Base-by-base conservation (phyloP, 208 protist genomes). In the Strigomonas culicis region DNA sequence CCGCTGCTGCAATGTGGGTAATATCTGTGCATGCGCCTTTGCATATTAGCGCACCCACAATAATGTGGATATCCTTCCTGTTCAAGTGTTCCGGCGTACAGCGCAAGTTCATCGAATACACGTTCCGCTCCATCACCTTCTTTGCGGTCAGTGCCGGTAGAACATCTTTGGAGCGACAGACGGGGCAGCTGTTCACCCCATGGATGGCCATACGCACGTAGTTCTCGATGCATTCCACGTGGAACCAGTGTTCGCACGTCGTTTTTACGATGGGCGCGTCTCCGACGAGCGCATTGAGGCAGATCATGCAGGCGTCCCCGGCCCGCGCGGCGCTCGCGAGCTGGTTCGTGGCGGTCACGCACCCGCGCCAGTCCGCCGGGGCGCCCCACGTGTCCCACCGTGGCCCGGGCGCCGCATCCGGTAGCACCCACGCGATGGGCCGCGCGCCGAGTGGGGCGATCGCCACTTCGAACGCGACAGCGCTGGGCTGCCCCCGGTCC, bases 241-340 rank as follows among this genome's bases (percentile, higher is more conserved):
- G 85, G 43, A 88, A 88, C 53, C 68, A 80, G 51, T 88, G 85
- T n/a, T 74, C 59, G 63, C 85, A 92, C 25, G 17, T 61, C n/a
- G 79, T 84, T 56, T 75, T 60, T 11, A 88, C 65, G n/a, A 82
- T 70, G 6, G 78, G 74, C 30, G 47, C 56, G 13, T 68, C 74
- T 55, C 74, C 63, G 4, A 47, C 62, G 6, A 92, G 63, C 0
- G 59, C 43, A 30, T 70, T 66, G 2, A 88, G 67, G 30, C 85
- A 92, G 36, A 86, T 80, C 8, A 65, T 55, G 56, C 85, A 92
- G n/a, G 50, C 49, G 13, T 80, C 77, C 4, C 67, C 50, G 7
- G 43, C 62, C 25, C 36, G 28, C 25, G 8, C 4, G 51, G 67
- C 30, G 6, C 52, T 30, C 11, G 13, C 11, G 13, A 30, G 11